Base-by-base conservation (phyloP, 257 asterid genomes). In the Nyctanthes arbortristis region DNA sequence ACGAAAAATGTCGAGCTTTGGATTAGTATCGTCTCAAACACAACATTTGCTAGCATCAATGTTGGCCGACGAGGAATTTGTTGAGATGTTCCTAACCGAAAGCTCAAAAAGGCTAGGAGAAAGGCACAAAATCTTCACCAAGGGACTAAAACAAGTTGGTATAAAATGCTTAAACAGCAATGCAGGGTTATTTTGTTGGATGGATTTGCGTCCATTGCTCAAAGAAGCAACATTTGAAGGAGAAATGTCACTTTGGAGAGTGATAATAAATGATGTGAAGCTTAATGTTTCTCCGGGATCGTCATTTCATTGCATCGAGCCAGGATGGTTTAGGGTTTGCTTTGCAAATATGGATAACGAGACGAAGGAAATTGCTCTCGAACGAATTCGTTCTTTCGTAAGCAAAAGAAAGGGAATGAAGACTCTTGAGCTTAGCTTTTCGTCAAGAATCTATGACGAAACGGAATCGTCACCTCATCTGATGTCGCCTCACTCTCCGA, bases 291-390 rank as follows among this genome's bases (percentile, higher is more conserved):
- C 97, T 0, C 97, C 97, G 0, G 97, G 97, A 0, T 60, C 78
- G 8, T 89, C 96, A 0, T 91, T 87, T 27, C 85, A 85, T 11
- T 87, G 96, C 78, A 22, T 33, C 18, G 97, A 91, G 28, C 93
- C 97, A 0, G 97, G 96, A 4, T 91, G 95, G 95, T 91, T 89
- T 25, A 91, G n/a, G n/a, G n/a, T n/a, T n/a, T n/a, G n/a, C n/a
- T n/a, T n/a, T n/a, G n/a, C n/a, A n/a, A n/a, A n/a, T 29, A 84
- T 89, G 93, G 93, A 86, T 2, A 88, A 78, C 7, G 81, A 68
- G 11, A 91, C 87, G 0, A 34, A 89, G 56, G 81, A 75, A 0
- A 37, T 77, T 22, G 96, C 97, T 0, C 79, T 91, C 0, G 7
- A 63, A 9, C 82, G 97, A 65, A 87, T 89, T 7, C 35, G 77